phyloP scores from a whole-genome alignment of 495 filamentous ascomycete genomes.

The Mytilinidion resinicola region DNA sequence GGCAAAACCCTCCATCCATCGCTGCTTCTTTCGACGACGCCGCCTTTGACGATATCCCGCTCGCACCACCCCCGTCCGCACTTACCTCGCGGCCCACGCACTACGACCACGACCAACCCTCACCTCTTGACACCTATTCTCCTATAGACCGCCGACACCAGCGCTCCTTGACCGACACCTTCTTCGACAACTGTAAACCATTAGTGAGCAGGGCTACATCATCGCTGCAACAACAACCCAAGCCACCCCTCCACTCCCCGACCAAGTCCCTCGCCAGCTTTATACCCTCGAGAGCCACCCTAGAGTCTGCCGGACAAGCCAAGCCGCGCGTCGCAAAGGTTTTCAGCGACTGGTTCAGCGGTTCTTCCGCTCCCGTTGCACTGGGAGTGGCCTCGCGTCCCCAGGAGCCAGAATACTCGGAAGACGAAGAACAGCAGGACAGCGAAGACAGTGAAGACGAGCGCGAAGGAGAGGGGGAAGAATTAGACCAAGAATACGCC shows the following conservation, averaged over 20 bases:
- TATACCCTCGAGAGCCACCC: constrained; percentile 16
- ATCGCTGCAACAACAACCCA: constrained; percentile 22
- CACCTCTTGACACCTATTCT: constrained; percentile 14
- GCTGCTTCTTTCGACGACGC: constrained; percentile 19
- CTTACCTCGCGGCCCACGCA: constrained; percentile 19
- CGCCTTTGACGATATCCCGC: constrained; percentile 12
- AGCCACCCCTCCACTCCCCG: constrained; percentile 22
- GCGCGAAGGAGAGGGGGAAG: constrained; percentile 3
- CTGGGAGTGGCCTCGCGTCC: constrained; percentile 12
- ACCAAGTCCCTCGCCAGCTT: constrained; percentile 25
- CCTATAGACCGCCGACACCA: constrained; percentile 13
- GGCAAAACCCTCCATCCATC: constrained; percentile 7
- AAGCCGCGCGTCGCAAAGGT: constrained; percentile 19
- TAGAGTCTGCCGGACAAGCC: constrained; percentile 14
- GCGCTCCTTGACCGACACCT: constrained; percentile 19
- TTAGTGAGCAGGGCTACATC: constrained; percentile 18
- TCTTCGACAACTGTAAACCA: constrained; percentile 26
- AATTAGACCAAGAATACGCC: background rate
- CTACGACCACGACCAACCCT: constrained; percentile 21
- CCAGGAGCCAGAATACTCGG: constrained; percentile 13
- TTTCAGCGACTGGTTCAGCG: constrained; percentile 24
- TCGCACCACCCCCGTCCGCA: constrained; percentile 25
- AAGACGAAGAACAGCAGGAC: constrained; percentile 13
- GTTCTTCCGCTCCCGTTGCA: constrained; percentile 20
- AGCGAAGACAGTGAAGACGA: constrained; percentile 14